These are phyloP conservation scores for Paramarasmius palmivorus DNA, from an alignment of 1,284 basidiomycete genomes.

Conservation along the genomic window DNA sequence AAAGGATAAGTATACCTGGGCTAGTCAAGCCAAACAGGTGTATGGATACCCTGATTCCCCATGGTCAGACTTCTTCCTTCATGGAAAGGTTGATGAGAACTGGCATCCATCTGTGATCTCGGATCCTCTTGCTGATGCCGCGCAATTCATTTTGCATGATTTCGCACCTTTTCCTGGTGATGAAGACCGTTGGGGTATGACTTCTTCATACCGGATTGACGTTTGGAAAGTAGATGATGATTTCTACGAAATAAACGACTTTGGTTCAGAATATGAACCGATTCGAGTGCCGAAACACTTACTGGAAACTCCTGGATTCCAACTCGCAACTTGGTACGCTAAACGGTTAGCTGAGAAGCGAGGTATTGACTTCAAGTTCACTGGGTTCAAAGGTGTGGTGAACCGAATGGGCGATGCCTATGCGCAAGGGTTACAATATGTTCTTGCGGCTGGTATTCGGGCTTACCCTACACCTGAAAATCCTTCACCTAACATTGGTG, in stretches of 20 bases:
- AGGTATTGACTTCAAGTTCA: background rate
- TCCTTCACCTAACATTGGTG: background rate
- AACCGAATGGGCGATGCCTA: background rate
- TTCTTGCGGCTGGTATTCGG: background rate
- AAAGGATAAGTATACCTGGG: background rate
- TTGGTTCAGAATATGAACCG: background rate
- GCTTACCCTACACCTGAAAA: background rate
- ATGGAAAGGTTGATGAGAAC: background rate
- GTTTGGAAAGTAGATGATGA: background rate
- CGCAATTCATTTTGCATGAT: background rate
- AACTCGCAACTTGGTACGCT: background rate
- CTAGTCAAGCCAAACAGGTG: background rate
- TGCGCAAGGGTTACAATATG: background rate
- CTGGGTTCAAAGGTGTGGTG: background rate
- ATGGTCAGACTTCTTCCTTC: conserved; percentile 5
- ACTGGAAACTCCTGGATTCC: background rate
- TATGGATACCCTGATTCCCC: conserved; percentile 3
- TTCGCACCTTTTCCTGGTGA: conserved; percentile 7
- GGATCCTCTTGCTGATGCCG: background rate
- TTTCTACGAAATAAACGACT: background rate
- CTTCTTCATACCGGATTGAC: background rate
- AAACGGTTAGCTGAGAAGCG: background rate
- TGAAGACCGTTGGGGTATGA: conserved; percentile 3
- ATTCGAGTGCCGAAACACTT: background rate
- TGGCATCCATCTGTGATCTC: background rate